phyloP scores from a whole-genome alignment of 177 flowering plant species.

The Vitis hybrid region DNA sequence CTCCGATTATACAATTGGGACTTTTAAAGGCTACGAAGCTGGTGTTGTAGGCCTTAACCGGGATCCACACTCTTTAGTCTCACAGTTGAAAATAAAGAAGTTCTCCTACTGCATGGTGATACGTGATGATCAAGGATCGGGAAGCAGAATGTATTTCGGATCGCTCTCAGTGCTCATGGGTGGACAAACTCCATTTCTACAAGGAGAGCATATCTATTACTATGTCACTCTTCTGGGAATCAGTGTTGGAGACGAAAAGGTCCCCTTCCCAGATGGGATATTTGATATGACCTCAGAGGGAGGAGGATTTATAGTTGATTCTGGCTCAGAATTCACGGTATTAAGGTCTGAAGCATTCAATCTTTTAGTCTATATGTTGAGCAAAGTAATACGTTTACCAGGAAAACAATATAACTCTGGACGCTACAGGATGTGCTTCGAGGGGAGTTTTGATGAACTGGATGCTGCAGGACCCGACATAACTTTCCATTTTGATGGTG shows the following conservation, averaged over 20 bases:
- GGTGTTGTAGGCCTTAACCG: no score
- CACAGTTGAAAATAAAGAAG: no score
- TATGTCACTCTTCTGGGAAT: slow-evolving; percentile 1
- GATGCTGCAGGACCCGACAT: background rate
- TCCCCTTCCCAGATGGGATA: background rate
- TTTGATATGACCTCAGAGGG: background rate
- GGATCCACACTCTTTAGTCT: no score
- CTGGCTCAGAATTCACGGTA: background rate
- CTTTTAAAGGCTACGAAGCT: no score
- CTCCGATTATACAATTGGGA: no score
- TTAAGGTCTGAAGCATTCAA: background rate
- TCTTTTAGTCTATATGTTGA: background rate
- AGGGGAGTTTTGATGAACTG: slow-evolving; percentile 3
- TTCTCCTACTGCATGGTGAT: no score
- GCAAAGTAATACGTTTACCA: background rate
- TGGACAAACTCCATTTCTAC: background rate
- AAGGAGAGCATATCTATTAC: background rate
- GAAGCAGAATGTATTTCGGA: no score
- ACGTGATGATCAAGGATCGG: no score
- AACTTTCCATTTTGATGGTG: background rate
- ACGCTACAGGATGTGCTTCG: background rate
- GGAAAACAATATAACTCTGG: background rate
- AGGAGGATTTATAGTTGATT: background rate
- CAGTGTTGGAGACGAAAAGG: background rate
- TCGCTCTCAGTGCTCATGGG: background rate